phyloP scores from a whole-genome alignment of 345 rosid species.

The Gossypium rotundifolium region DNA sequence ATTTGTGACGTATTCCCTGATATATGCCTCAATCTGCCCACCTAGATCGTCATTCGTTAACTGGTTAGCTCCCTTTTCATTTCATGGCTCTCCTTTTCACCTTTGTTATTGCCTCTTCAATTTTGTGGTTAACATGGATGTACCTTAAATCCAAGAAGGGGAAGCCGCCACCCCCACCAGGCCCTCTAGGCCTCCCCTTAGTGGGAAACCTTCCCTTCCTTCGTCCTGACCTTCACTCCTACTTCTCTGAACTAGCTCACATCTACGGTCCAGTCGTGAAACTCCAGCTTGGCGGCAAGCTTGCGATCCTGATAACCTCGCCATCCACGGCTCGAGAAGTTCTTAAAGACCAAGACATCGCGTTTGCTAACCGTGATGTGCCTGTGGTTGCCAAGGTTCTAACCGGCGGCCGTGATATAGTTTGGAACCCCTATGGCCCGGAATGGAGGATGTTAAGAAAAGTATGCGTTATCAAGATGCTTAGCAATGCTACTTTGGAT shows the following conservation, averaged over 20 bases:
- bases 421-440: slow-evolving; percentile 1
- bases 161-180: slow-evolving; percentile 16
- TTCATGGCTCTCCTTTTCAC: slow-evolving; percentile 1
- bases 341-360: slow-evolving; percentile 43
- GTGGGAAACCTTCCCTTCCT: slow-evolving; percentile 42
- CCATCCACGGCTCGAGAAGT: slow-evolving; percentile 37
- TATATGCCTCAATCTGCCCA: not conserved
- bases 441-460: slow-evolving; percentile 12
- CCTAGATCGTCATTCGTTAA: not conserved
- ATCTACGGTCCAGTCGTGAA: slow-evolving; percentile 41
- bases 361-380: slow-evolving; percentile 42
- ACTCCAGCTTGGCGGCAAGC: slow-evolving; percentile 39
- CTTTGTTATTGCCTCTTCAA: not conserved
- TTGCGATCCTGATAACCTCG: slow-evolving; percentile 36
- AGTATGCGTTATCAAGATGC: slow-evolving; percentile 4
- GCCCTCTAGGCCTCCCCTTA: slow-evolving; percentile 45
- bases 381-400: slow-evolving; percentile 18
- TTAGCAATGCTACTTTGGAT: slow-evolving; percentile 8
- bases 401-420: slow-evolving; percentile 8
- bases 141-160: not conserved
- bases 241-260: slow-evolving; percentile 34
- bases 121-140: not conserved
- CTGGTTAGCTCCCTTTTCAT: not conserved
- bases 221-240: slow-evolving; percentile 48
- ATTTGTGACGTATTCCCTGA: too few species aligned